A percentile compares a stretch with the other conserved stretches of the same genome.
Conservation (phyloP, 2,329 filamentous ascomycete genomes). For the Aureobasidium pullulans region DNA sequence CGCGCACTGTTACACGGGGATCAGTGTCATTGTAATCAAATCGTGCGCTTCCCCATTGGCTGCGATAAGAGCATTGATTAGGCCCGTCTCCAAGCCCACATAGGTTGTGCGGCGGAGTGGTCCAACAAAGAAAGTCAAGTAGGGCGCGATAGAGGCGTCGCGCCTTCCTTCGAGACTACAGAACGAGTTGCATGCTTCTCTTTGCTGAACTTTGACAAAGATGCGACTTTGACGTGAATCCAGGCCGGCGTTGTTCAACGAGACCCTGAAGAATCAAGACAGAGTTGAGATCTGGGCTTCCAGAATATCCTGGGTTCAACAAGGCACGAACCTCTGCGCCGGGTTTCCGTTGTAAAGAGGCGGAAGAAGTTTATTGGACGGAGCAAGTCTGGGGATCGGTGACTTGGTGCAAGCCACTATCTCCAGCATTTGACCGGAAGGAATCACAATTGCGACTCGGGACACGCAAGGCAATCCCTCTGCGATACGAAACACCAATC, state of each 20-base stretch:
- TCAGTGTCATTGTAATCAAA: constrained; percentile 11
- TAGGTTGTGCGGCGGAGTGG: constrained; percentile 5
- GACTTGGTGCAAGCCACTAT: constrained; percentile 10
- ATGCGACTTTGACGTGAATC: not conserved
- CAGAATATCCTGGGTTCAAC: constrained; percentile 4
- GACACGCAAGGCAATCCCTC: not conserved
- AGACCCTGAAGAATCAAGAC: constrained; percentile 1
- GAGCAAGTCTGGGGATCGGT: constrained; percentile 13
- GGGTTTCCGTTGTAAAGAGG: not conserved
- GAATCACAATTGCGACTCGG: not conserved
- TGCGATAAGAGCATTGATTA: constrained; percentile 13
- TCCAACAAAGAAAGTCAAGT: not conserved
- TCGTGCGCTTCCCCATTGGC: constrained; percentile 8
- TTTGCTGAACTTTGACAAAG: not conserved
- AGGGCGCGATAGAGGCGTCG: constrained; percentile 3
- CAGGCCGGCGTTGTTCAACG: constrained; percentile 3
- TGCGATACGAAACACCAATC: not conserved
- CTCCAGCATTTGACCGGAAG: not conserved
- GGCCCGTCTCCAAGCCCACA: constrained; percentile 7
- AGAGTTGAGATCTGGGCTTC: not conserved
- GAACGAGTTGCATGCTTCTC: not conserved
- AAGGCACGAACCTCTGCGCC: constrained; percentile 8
- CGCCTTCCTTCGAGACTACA: not conserved
- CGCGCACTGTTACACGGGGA: constrained; percentile 11
- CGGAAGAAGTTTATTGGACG: constrained; percentile 13